These are phyloP conservation scores for Tuber melanosporum DNA, from an alignment of 495 filamentous ascomycete species.

Conservation along the genomic window DNA sequence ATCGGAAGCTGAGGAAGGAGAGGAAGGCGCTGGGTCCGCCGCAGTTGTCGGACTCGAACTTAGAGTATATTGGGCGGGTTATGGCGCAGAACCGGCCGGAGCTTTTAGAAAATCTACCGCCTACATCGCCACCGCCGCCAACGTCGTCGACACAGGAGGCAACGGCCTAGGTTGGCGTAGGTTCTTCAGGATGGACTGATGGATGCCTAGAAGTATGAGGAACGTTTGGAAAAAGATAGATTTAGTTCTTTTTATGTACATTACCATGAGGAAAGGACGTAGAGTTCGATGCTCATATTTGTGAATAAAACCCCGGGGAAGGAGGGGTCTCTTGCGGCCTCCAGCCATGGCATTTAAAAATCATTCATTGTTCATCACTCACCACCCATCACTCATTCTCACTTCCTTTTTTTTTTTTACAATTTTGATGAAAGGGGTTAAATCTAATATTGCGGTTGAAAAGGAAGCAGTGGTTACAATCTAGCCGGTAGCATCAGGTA, in stretches of 20 bases:
- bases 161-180: constrained; percentile 11
- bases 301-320: neutral
- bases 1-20: constrained; percentile 44
- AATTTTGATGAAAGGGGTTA: neutral
- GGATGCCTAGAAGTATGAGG: neutral
- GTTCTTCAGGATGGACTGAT: neutral
- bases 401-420: neutral
- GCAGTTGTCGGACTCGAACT: constrained; percentile 53
- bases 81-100: constrained; percentile 53
- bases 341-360: neutral
- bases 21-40: constrained; percentile 47
- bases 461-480: neutral
- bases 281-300: neutral
- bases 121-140: neutral
- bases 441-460: neutral
- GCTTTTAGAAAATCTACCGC: constrained; percentile 38
- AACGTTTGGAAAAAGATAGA: neutral
- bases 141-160: constrained; percentile 4
- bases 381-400: neutral
- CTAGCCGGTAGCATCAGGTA: neutral
- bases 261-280: neutral
- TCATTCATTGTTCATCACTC: neutral
- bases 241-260: neutral
- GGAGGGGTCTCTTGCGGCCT: neutral
- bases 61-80: constrained; percentile 60